Evolutionary conservation across 2,329 filamentous ascomycete species (phyloP).

Genomic region (Neopestalotiopsis sp.): DNA sequence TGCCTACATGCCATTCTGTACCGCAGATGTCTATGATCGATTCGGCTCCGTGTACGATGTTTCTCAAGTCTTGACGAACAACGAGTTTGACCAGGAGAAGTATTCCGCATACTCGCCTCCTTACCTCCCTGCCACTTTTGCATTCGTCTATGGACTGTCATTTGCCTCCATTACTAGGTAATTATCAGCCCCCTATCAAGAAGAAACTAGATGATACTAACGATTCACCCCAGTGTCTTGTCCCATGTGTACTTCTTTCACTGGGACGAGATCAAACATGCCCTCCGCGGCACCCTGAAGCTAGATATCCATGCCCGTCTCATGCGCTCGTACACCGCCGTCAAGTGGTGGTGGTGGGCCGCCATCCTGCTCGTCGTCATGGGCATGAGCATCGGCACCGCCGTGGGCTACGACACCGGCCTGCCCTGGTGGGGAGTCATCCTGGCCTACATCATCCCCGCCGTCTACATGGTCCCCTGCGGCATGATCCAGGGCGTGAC

Average conservation of each 20-base stretch:
- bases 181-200: background rate
- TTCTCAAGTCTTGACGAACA: conserved; percentile 49
- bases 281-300: conserved; percentile 32
- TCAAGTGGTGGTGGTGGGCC: conserved; percentile 52
- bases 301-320: conserved; percentile 48
- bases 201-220: background rate
- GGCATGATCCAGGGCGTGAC: conserved; percentile 53
- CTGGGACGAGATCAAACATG: conserved; percentile 50
- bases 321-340: conserved; percentile 43
- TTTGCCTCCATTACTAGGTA: conserved; percentile 36
- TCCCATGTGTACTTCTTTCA: conserved; percentile 50
- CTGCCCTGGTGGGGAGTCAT: conserved; percentile 51
- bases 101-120: conserved; percentile 55
- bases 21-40: conserved; percentile 59
- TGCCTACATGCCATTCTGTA: conserved; percentile 56
- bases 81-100: conserved; percentile 49
- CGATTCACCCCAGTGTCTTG: conserved; percentile 27
- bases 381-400: conserved; percentile 31
- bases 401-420: conserved; percentile 44
- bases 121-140: conserved; percentile 31
- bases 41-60: conserved; percentile 54
- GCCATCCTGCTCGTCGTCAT: conserved; percentile 38
- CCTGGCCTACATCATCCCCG: conserved; percentile 47
- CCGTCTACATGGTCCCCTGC: conserved; percentile 50
- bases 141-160: conserved; percentile 32